Conservation (phyloP, 2,329 filamentous ascomycete genomes). For the Alternaria burnsii region DNA sequence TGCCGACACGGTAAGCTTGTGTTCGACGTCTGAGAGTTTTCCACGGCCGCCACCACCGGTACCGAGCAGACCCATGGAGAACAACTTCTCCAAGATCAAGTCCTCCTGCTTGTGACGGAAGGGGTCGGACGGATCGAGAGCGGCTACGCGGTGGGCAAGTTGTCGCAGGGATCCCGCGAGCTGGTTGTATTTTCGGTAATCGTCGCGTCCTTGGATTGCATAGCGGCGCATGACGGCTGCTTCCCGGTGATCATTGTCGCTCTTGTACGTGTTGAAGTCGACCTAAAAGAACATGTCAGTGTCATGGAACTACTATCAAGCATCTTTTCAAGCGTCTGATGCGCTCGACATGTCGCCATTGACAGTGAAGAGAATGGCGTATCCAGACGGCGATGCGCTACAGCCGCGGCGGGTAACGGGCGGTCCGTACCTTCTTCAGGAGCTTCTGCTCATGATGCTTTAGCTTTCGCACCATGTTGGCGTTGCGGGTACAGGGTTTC, state of each 20-base stretch:
- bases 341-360: background rate
- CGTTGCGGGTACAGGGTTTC: background rate
- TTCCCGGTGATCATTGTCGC: conserved; percentile 86
- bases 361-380: background rate
- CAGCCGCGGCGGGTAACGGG: background rate
- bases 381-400: background rate
- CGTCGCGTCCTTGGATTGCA: conserved; percentile 82
- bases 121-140: conserved; percentile 79
- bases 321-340: background rate
- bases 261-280: conserved; percentile 94
- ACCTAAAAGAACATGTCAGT: conserved; percentile 55
- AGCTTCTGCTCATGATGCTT: conserved; percentile 95
- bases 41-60: conserved; percentile 70
- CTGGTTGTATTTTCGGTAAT: conserved; percentile 70
- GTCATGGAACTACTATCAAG: background rate
- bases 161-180: conserved; percentile 75
- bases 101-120: conserved; percentile 85
- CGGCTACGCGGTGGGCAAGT: conserved; percentile 85
- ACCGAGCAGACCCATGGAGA: conserved; percentile 87
- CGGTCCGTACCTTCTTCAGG: conserved; percentile 66
- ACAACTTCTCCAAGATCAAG: conserved; percentile 87
- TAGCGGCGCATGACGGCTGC: conserved; percentile 82
- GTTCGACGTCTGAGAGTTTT: conserved; percentile 75
- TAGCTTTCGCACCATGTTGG: conserved; percentile 86
- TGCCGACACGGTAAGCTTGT: conserved; percentile 85